A percentile compares a stretch with the other conserved stretches of the same genome.
Conservation (phyloP, 2,329 filamentous ascomycete species). For the Diaporthe vexans region DNA sequence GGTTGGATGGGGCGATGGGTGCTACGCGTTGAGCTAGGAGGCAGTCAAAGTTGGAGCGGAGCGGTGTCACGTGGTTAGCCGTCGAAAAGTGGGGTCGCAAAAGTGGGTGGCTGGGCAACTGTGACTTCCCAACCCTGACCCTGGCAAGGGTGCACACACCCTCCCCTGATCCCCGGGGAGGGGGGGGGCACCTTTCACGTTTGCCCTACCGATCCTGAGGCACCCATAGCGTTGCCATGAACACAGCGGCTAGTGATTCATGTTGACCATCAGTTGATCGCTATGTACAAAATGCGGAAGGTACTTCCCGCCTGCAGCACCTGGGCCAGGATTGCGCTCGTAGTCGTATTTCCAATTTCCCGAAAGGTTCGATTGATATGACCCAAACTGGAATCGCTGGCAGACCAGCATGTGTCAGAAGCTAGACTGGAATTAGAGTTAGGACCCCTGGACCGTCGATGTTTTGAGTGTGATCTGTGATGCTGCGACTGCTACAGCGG, state of each 20-base stretch:
- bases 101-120: background rate
- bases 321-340: too few species aligned
- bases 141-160: background rate
- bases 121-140: background rate
- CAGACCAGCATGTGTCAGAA: background rate
- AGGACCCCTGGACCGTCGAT: background rate
- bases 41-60: background rate
- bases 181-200: too few species aligned
- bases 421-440: background rate
- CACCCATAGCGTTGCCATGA: too few species aligned
- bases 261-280: too few species aligned
- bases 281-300: too few species aligned
- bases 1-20: background rate
- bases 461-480: background rate
- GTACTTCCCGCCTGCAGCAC: too few species aligned
- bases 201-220: too few species aligned
- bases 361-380: too few species aligned
- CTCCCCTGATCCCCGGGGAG: background rate
- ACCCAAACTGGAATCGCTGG: too few species aligned
- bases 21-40: background rate
- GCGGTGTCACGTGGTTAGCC: background rate
- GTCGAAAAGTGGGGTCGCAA: background rate
- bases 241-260: too few species aligned
- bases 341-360: too few species aligned
- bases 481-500: background rate